Base-by-base conservation (phyloP, 768 basidiomycete genomes). In the Termitomyces sp. region DNA sequence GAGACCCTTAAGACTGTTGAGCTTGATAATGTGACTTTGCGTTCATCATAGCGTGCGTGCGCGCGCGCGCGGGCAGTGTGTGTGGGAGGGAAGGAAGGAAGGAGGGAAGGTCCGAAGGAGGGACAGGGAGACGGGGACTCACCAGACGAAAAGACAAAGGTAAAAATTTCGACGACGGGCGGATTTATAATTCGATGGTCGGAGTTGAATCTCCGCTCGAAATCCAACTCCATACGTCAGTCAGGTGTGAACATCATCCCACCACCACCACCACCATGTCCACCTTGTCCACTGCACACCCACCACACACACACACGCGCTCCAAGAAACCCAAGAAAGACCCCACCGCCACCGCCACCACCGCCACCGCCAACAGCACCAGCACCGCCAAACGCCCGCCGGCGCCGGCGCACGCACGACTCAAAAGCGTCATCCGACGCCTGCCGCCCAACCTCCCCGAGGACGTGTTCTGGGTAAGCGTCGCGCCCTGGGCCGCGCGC, bases 391-490 rank as follows among this genome's bases (percentile, higher is more conserved):
- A 38, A 14, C 36, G 4, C 36, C 3, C 13, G 8, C 8, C 8
- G 9, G 14, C 14, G 6, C 5, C 6, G 7, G 5, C 40, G 1
- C 41, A 41, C 5, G 88, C 89, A 61, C 83, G 89, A 5, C 75
- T 94, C 66, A 98, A 99, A 79, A 86, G 87, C 33, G 82, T 97
- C 63, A 87, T 98, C 18, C 86, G 96, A 46, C 77, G 93, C 41
- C 78, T 98, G 5, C 96, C 96, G 0, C 90, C 95, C 13, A 93
- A 95, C 66, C 78, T 99, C 3, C 96, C 96, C 4, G 94, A 95
- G 66, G 85, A 85, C 2, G 74, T 97, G 55, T 98, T 99, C 74
- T 99, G 96, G 96, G 85, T 89, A 66, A 93, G 91, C 61, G 93
- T 95, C 3, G 79, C 86, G 55, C 69, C 78, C 2, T 98, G 95